These are phyloP conservation scores for Starmerella vaccinii DNA, from an alignment of 805 yeast species.

Conservation along the genomic window DNA sequence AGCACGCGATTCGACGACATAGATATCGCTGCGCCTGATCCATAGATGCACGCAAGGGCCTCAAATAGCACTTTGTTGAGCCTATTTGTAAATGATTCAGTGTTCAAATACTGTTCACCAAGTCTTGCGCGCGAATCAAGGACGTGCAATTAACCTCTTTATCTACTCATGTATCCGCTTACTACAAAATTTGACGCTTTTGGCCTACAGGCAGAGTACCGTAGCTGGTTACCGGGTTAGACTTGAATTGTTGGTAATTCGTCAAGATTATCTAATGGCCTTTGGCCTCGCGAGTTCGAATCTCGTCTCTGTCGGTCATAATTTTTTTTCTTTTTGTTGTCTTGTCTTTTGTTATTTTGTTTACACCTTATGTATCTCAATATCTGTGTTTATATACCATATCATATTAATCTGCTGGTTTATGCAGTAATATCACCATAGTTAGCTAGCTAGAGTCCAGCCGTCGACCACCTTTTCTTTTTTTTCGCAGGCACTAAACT, in stretches of 20 bases:
- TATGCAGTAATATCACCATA: not conserved
- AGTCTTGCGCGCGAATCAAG: too few species aligned
- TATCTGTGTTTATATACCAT: too few species aligned
- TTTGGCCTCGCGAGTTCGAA: conserved; percentile 37
- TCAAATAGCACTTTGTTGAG: too few species aligned
- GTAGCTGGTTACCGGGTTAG: conserved; percentile 39
- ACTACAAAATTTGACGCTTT: conserved; percentile 4
- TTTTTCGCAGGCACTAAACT: too few species aligned
- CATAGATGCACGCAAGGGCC: not conserved
- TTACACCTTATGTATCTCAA: too few species aligned
- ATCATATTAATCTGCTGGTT: too few species aligned
- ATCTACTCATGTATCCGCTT: not conserved
- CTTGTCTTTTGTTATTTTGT: too few species aligned
- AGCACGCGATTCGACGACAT: not conserved
- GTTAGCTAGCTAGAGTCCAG: too few species aligned
- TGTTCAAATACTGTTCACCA: too few species aligned
- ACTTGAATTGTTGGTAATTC: conserved; percentile 30
- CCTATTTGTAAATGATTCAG: too few species aligned
- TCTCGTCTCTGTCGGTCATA: conserved; percentile 35
- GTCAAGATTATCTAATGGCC: conserved; percentile 31
- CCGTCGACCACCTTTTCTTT: too few species aligned
- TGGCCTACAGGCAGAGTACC: conserved; percentile 31
- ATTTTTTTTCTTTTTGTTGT: conserved; percentile 14
- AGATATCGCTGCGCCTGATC: not conserved
- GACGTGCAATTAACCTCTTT: not conserved